Base-by-base conservation (phyloP, 257 asterid species). In the Mitragyna speciosa region DNA sequence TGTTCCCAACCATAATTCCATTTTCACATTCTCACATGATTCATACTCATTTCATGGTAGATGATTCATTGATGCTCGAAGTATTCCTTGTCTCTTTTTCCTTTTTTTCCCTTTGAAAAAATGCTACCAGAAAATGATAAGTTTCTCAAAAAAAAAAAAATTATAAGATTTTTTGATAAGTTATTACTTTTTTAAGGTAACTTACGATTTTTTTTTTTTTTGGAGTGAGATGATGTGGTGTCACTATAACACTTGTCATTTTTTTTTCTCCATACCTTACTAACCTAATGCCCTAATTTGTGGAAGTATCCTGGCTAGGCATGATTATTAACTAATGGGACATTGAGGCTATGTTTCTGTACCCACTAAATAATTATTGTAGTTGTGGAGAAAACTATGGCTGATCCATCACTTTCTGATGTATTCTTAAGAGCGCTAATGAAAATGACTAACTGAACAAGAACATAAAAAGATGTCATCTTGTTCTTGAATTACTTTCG, bases 361-460 rank as follows among this genome's bases (percentile, higher is more conserved):
- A 76, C 61, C 80, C 73, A 76, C 73, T 43, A 47, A 76, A 64
- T 26, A 54, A 76, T 76, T 45, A n/a, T 73, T 73, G 77, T 17
- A 22, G 47, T 30, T 30, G 77, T 51, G 48, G 30, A 51, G 58
- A 36, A 19, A 45, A 76, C 33, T 28, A 52, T 52, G 36, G 63
- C 66, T 66, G 66, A 49, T 47, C 61, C 45, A 74, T 80, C 61
- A 73, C 70, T 80, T 64, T 73, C 61, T 73, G 45, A 73, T 47
- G 64, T 54, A 19, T 66, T 61, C 63, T 47, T 79, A 30, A 30
- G 54, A 63, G 61, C n/a, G 33, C 61, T 74, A 80, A 80, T 74
- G 83, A 80, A 70, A 70, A 47, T 67, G 83, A 80, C 83, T 74
- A 54, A 72, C 78, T 79, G 30, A 48, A 64, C 66, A 51, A 75